Conservation (phyloP, 345 rosid species). For the Cardiospermum halicacabum region DNA sequence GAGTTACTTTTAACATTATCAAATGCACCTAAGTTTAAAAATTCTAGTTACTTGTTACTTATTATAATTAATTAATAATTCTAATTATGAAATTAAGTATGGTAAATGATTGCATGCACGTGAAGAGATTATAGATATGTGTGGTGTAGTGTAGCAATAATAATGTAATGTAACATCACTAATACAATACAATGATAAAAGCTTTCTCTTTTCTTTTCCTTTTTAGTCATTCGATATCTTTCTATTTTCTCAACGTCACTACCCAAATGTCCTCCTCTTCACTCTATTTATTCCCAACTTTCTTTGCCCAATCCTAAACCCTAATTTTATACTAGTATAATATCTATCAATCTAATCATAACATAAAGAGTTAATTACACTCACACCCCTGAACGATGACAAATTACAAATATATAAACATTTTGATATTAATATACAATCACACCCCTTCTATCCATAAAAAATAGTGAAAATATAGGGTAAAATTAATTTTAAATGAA, state of each 20-base stretch:
- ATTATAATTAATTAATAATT: too few species aligned
- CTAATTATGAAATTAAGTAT: neutral
- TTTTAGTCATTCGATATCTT: constrained; percentile 33
- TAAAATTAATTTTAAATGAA: too few species aligned
- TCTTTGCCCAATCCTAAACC: neutral
- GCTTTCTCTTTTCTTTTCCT: constrained; percentile 24
- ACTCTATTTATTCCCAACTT: neutral
- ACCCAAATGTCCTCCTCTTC: constrained; percentile 16
- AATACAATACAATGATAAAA: constrained; percentile 20
- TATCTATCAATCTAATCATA: neutral
- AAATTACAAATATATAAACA: too few species aligned
- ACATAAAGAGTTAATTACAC: too few species aligned
- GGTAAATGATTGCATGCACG: constrained; percentile 25
- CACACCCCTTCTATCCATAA: too few species aligned
- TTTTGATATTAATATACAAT: too few species aligned
- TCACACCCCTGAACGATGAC: too few species aligned
- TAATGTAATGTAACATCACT: constrained; percentile 1
- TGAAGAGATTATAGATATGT: constrained; percentile 14
- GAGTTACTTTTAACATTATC: too few species aligned
- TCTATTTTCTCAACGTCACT: constrained; percentile 17
- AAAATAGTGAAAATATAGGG: too few species aligned
- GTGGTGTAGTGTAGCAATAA: neutral
- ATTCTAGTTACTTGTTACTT: too few species aligned
- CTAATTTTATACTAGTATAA: neutral
- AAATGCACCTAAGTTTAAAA: too few species aligned